Conservation (phyloP, 2,329 filamentous ascomycete species). For the Ambrosiella beaveri region DNA sequence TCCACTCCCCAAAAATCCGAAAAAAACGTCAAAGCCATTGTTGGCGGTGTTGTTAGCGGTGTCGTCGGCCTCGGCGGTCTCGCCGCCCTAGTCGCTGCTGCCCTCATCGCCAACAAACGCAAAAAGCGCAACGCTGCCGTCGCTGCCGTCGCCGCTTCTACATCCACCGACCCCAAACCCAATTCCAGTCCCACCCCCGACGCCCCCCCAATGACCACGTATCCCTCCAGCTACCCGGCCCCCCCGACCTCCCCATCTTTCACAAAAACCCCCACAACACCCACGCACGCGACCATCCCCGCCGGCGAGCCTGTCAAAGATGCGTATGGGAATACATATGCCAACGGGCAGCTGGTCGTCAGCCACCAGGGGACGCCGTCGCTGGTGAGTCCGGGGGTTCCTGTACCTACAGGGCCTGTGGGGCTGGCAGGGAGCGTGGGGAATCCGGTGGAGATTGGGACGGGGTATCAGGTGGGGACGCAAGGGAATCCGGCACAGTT, state of each 20-base stretch:
- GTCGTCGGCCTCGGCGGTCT: background rate
- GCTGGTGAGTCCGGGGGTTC: background rate
- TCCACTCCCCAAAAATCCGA: slow-evolving; percentile 10
- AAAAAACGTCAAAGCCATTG: slow-evolving; percentile 21
- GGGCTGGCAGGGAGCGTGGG: slow-evolving; percentile 18
- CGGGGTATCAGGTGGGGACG: background rate
- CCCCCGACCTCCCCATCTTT: background rate
- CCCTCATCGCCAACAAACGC: slow-evolving; percentile 22
- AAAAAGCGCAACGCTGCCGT: slow-evolving; percentile 11
- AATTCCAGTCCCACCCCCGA: background rate
- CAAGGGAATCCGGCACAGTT: slow-evolving; percentile 18
- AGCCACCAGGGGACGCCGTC: slow-evolving; percentile 2
- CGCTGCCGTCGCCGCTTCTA: background rate
- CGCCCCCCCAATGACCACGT: background rate
- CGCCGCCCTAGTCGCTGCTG: background rate
- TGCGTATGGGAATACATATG: slow-evolving; percentile 1
- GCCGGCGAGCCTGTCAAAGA: slow-evolving; percentile 12
- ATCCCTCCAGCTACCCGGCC: background rate
- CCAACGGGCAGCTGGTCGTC: background rate
- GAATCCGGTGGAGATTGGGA: slow-evolving; percentile 15
- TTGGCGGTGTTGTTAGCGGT: slow-evolving; percentile 18
- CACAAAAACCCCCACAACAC: background rate
- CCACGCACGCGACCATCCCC: slow-evolving; percentile 14
- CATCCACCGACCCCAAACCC: slow-evolving; percentile 1
- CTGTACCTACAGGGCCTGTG: background rate